phyloP scores from a whole-genome alignment of 2,329 filamentous ascomycete genomes.

The Claviceps africana region DNA sequence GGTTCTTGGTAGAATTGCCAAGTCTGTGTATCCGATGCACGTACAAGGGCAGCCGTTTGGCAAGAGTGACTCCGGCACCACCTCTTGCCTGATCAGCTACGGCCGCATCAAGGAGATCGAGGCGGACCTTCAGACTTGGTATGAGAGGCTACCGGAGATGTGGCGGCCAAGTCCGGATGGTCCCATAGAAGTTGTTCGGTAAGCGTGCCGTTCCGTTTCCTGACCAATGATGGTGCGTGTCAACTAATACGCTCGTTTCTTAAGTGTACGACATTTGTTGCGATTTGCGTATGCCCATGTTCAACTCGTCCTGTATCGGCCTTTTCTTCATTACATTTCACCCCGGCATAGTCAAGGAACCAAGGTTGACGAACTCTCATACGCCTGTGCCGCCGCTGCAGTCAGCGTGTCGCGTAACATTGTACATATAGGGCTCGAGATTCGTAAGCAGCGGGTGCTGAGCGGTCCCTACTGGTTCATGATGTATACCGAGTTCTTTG shows the following conservation, averaged over 20 bases:
- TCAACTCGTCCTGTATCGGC: constrained; percentile 69
- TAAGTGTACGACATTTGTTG: constrained; percentile 56
- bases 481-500: constrained; percentile 72
- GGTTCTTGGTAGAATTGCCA: constrained; percentile 51
- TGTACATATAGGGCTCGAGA: constrained; percentile 65
- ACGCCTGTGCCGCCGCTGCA: constrained; percentile 53
- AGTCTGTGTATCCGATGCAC: constrained; percentile 51
- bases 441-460: constrained; percentile 60
- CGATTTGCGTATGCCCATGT: constrained; percentile 72
- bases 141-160: constrained; percentile 53
- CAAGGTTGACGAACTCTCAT: constrained; percentile 60
- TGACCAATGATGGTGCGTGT: neutral
- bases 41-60: constrained; percentile 32
- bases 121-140: constrained; percentile 47
- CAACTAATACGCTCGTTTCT: neutral
- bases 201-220: constrained; percentile 20
- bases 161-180: constrained; percentile 71
- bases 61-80: constrained; percentile 27
- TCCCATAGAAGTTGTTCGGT: constrained; percentile 62
- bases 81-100: constrained; percentile 49
- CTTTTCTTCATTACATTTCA: constrained; percentile 73
- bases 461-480: constrained; percentile 79
- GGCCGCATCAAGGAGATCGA: constrained; percentile 51
- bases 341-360: constrained; percentile 41
- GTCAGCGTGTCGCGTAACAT: constrained; percentile 57